A percentile compares a stretch with the other conserved stretches of the same genome.
phyloP scores from a whole-genome alignment of 2,329 filamentous ascomycete genomes.

The Aspergillus brunneoviolaceus region DNA sequence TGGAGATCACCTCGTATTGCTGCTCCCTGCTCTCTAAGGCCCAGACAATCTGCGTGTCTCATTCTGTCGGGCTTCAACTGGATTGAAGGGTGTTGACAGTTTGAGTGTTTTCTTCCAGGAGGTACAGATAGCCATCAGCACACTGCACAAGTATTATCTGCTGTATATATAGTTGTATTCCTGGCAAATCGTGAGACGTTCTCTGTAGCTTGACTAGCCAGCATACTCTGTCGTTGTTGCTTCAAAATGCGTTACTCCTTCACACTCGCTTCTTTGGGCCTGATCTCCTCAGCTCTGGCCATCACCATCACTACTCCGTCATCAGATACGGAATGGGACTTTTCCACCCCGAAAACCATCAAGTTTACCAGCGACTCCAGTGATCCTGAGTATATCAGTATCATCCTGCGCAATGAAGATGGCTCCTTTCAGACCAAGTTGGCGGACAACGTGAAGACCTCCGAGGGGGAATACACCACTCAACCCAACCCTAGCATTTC shows the following conservation, averaged over 20 bases:
- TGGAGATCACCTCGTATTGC: slow-evolving; percentile 5
- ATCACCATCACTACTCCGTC: slow-evolving; percentile 1
- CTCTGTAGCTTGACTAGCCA: neutral
- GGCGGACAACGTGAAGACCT: slow-evolving; percentile 5
- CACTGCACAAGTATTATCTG: neutral
- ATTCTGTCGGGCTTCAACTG: neutral
- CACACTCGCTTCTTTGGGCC: neutral
- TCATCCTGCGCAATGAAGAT: neutral
- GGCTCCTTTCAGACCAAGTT: slow-evolving; percentile 6
- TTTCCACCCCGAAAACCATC: slow-evolving; percentile 4
- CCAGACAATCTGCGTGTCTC: neutral
- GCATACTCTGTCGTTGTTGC: neutral
- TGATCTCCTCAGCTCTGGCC: slow-evolving; percentile 3
- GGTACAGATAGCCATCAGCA: neutral
- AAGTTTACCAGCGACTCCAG: slow-evolving; percentile 2
- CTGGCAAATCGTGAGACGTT: neutral
- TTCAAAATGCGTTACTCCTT: slow-evolving; percentile 1
- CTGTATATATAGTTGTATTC: neutral
- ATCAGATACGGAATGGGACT: neutral
- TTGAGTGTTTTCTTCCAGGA: neutral
- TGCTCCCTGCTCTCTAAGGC: neutral
- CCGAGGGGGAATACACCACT: slow-evolving; percentile 1
- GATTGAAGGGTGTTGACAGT: neutral
- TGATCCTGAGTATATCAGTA: neutral
- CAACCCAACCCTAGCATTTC: slow-evolving; percentile 6